Evolutionary conservation across 768 basidiomycete genomes (phyloP).

Genomic region (Melanogaster broomeanus): DNA sequence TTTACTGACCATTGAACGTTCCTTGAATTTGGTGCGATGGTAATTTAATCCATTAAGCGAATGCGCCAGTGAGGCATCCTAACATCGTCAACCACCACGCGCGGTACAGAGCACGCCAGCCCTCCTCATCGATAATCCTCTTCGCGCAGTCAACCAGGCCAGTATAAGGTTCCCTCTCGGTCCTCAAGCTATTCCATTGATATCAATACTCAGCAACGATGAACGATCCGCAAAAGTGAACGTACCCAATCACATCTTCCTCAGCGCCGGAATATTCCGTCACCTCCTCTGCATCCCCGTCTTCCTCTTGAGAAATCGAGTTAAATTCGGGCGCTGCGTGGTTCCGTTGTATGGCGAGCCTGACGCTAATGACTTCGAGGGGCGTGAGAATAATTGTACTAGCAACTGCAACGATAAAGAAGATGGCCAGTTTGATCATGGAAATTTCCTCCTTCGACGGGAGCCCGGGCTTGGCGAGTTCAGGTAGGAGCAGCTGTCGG

Average conservation of each 20-base stretch:
- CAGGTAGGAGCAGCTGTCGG: conserved; percentile 59
- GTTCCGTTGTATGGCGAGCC: conserved; percentile 84
- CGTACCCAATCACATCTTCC: conserved; percentile 86
- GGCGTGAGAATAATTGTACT: conserved; percentile 68
- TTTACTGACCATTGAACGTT: not conserved
- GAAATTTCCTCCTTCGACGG: conserved; percentile 45
- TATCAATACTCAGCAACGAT: not conserved
- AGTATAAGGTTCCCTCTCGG: conserved; percentile 77
- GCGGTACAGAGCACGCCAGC: conserved; percentile 69
- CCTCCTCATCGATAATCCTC: conserved; percentile 79
- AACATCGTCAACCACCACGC: conserved; percentile 86
- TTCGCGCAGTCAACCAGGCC: conserved; percentile 76
- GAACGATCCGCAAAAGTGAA: not conserved
- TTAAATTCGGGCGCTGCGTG: conserved; percentile 76
- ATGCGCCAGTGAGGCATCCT: conserved; percentile 56
- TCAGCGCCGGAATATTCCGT: conserved; percentile 67
- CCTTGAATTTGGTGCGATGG: not conserved
- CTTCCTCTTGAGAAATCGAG: conserved; percentile 72
- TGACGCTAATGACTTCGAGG: conserved; percentile 75
- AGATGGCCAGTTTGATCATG: conserved; percentile 51
- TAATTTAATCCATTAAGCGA: conserved; percentile 31
- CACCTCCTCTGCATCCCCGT: conserved; percentile 59
- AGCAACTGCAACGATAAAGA: conserved; percentile 54
- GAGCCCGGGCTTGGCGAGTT: conserved; percentile 39
- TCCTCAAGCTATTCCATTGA: conserved; percentile 53